phyloP scores from a whole-genome alignment of 2,329 filamentous ascomycete genomes.

The Trichoderma aggressivum region DNA sequence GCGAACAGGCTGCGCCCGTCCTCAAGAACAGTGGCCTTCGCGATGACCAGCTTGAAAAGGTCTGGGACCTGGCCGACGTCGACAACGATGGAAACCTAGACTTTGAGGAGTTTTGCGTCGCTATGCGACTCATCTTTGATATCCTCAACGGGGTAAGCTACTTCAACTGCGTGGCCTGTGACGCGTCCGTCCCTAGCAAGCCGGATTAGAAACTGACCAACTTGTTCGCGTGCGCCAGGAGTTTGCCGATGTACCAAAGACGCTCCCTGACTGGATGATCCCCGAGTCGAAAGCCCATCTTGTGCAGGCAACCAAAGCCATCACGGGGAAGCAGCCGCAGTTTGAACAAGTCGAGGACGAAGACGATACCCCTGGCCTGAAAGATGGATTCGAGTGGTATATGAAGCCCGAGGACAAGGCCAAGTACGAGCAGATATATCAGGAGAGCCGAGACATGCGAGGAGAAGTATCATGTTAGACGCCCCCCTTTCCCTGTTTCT shows the following conservation, averaged over 20 bases:
- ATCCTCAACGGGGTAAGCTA: conserved; percentile 79
- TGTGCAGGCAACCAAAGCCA: conserved; percentile 75
- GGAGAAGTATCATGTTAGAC: conserved; percentile 74
- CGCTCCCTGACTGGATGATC: conserved; percentile 92
- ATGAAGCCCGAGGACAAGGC: conserved; percentile 88
- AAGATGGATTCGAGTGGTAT: conserved; percentile 99
- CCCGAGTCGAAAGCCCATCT: conserved; percentile 92
- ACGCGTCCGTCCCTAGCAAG: background rate
- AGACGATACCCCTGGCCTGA: conserved; percentile 76
- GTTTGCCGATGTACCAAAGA: conserved; percentile 80
- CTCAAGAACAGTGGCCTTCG: conserved; percentile 62
- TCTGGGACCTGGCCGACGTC: conserved; percentile 97
- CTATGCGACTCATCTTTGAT: conserved; percentile 97
- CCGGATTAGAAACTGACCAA: background rate
- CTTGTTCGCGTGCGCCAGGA: conserved; percentile 54
- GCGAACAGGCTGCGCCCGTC: conserved; percentile 59
- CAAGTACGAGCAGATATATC: conserved; percentile 98
- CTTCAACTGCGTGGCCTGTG: background rate
- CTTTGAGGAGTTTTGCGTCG: conserved; percentile 99
- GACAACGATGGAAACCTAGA: conserved; percentile 97
- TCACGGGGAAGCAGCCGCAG: conserved; percentile 73
- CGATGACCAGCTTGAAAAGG: conserved; percentile 81
- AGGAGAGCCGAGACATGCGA: conserved; percentile 81
- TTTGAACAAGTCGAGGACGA: conserved; percentile 87
- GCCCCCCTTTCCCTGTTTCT: background rate